phyloP scores from a whole-genome alignment of 2,329 filamentous ascomycete genomes.

The Nigrospora sphaerica region DNA sequence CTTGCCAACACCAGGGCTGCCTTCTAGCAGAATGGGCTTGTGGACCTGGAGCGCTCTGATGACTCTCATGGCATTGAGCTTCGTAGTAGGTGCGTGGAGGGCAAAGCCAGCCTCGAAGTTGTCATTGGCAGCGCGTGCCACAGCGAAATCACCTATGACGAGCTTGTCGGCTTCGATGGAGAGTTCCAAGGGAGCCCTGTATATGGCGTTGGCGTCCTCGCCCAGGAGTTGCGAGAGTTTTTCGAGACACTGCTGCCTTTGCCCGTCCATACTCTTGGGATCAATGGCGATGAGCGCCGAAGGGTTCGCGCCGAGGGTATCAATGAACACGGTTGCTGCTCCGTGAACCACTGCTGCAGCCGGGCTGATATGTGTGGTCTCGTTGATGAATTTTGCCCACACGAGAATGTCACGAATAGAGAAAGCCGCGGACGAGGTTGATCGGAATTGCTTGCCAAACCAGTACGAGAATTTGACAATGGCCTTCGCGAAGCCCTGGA shows the following conservation, averaged over 20 bases:
- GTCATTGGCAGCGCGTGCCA: constrained; percentile 45
- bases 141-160: constrained; percentile 67
- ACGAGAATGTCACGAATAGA: constrained; percentile 89
- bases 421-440: constrained; percentile 66
- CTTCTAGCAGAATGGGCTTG: constrained; percentile 91
- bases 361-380: constrained; percentile 32
- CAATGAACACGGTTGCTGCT: constrained; percentile 90
- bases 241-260: constrained; percentile 65
- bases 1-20: constrained; percentile 96
- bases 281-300: constrained; percentile 76
- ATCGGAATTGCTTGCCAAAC: constrained; percentile 80
- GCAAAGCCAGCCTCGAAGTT: constrained; percentile 58
- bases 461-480: constrained; percentile 87
- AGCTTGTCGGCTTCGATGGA: constrained; percentile 45
- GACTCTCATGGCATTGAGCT: constrained; percentile 83
- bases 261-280: constrained; percentile 59
- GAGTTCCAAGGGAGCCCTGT: constrained; percentile 57
- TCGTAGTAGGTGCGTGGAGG: constrained; percentile 84
- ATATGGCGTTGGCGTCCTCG: constrained; percentile 55
- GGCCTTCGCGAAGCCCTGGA: constrained; percentile 51
- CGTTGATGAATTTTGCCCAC: constrained; percentile 91
- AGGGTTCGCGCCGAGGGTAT: constrained; percentile 91
- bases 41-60: constrained; percentile 79
- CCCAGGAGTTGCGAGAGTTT: constrained; percentile 63
- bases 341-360: constrained; percentile 63